Evolutionary conservation across 495 filamentous ascomycete species (phyloP).

Genomic region (Aspergillus bertholletiae): DNA sequence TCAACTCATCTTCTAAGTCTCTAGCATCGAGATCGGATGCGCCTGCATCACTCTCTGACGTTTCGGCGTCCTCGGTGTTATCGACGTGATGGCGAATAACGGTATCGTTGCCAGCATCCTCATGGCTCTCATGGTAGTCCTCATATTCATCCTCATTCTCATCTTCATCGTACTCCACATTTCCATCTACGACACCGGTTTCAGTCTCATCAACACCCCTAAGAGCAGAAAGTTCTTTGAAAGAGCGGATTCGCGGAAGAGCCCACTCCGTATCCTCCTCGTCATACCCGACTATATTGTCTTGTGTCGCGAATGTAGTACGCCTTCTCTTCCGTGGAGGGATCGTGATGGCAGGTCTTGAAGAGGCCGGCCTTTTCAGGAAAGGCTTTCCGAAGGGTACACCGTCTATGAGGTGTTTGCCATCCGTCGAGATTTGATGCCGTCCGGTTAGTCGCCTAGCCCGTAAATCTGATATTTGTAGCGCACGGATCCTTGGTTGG

Average conservation of each 20-base stretch:
- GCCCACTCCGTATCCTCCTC: constrained; percentile 40
- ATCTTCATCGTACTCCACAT: constrained; percentile 8
- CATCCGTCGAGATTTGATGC: constrained; percentile 75
- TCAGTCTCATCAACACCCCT: constrained; percentile 6
- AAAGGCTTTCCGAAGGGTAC: constrained; percentile 80
- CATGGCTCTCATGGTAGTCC: constrained; percentile 25
- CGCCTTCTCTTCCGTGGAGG: constrained; percentile 72
- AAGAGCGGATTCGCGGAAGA: constrained; percentile 21
- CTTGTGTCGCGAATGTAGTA: constrained; percentile 39
- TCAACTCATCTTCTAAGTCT: constrained; percentile 40
- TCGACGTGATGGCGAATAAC: constrained; percentile 38
- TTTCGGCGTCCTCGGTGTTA: constrained; percentile 21
- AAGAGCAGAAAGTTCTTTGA: constrained; percentile 15
- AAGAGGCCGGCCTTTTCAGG: constrained; percentile 48
- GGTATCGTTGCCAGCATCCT: constrained; percentile 36
- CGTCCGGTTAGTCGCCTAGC: constrained; percentile 73
- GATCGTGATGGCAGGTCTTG: constrained; percentile 66
- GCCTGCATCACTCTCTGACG: constrained; percentile 35
- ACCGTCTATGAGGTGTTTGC: constrained; percentile 84
- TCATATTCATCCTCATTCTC: constrained; percentile 23
- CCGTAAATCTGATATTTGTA: constrained; percentile 71
- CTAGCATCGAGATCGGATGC: constrained; percentile 35
- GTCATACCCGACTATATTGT: constrained; percentile 24
- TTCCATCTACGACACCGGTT: background rate
- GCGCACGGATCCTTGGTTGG: constrained; percentile 67